A percentile compares a stretch with the other conserved stretches of the same genome.
phyloP scores from a whole-genome alignment of 805 yeast genomes.

The Candida corydali region DNA sequence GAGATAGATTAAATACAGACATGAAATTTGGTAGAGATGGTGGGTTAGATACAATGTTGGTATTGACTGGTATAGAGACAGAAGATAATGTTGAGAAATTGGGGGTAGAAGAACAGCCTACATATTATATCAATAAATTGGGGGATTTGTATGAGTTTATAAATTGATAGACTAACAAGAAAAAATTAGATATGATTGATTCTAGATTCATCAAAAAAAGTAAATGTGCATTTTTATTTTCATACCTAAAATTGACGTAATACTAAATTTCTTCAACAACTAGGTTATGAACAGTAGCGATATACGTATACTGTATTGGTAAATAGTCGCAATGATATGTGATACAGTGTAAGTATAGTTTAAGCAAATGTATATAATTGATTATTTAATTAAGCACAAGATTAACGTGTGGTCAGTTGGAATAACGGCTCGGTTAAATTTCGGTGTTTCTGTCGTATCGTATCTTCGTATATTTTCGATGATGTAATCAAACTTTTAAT shows the following conservation, averaged over 20 bases:
- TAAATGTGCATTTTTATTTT: no score
- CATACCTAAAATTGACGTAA: no score
- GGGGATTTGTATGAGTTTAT: constrained; percentile 71
- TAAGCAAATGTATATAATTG: no score
- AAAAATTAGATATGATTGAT: neutral
- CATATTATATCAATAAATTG: constrained; percentile 61
- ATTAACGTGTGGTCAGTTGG: neutral
- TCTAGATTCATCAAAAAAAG: neutral
- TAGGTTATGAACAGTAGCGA: no score
- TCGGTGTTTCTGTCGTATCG: neutral
- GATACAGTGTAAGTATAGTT: no score
- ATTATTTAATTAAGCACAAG: neutral
- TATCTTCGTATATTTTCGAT: neutral
- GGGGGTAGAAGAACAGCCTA: constrained; percentile 48
- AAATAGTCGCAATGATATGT: no score
- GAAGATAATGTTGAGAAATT: constrained; percentile 52
- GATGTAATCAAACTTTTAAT: neutral
- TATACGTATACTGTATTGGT: no score
- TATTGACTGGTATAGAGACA: constrained; percentile 86
- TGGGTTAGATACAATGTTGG: constrained; percentile 81
- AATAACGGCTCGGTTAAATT: no score
- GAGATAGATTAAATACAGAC: constrained; percentile 93
- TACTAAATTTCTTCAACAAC: no score
- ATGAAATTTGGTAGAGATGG: constrained; percentile 88
- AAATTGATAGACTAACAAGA: constrained; percentile 3